Evolutionary conservation across 257 asterid species (phyloP), one percentile per base, ranked within the genome.

Genomic region (Buddleja alternifolia): DNA sequence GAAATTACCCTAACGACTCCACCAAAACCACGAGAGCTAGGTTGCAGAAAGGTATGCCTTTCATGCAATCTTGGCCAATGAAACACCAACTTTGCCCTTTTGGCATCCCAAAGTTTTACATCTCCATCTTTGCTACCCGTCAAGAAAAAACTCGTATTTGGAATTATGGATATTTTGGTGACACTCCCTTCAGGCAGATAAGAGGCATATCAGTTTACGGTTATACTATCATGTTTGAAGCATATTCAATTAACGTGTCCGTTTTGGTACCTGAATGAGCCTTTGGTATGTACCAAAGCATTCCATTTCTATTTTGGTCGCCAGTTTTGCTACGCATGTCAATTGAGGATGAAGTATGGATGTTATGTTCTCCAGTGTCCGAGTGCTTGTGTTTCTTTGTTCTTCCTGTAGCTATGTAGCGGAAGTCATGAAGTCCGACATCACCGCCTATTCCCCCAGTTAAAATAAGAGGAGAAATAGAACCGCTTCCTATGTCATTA

Each of bases 41-140:
- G 88, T 76, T 86, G 97, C 81, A 94, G 72, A 73, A 89, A 94
- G 69, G 95, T 85, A 79, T 89, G 99, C 75, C 91, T 87, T 79
- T 94, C 99, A 46, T 91, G 97, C 89, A 94, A 68, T 72, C 83
- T 91, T 54, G 99, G 97, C 97, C 97, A 94, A 79, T 91, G 99
- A 82, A 24, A 89, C 63, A 94, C 96, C 71, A 94, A 67, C 77
- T 82, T 85, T 10, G 97, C 92, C 76, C 78, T 81, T 91, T 89
- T 87, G 12, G 97, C 99, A 74, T 94, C 99, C 99, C 99, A 94
- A 51, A 94, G 99, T 80, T 94, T 94, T 67, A 91, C 99, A 69
- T 94, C 99, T 69, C 99, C 99, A 47, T 94, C 99, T 78, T 94
- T 94, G 83, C 99, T 89, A 47, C 99, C 99, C 57, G 97, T 94